Evolutionary conservation across 805 yeast species (phyloP), one percentile per base, ranked within the genome.

Genomic region (Candida succiphila): DNA sequence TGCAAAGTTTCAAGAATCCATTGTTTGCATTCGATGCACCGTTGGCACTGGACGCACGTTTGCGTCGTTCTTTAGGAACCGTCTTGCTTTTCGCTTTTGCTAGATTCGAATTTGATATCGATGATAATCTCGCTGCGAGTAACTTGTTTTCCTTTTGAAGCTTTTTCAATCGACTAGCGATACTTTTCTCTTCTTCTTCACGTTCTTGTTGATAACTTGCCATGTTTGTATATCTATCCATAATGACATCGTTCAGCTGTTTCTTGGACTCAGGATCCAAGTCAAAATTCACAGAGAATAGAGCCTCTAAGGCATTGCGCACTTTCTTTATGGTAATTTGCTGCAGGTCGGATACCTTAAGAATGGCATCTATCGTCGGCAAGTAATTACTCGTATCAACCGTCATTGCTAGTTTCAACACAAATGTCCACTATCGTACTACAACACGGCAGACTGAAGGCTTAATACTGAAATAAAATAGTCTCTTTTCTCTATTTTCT

Each of bases 351-450:
- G 88, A 73, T 6, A 74, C 87, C 32, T 77, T 61, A 25, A 84
- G 56, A 9, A 84, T 81, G 2, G 94, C 82, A 50, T 79, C 87
- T 25, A 80, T 76, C 40, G 78, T 74, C 3, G 85, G 80, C 6
- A 66, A 54, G 41, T 69, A 77, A 37, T 65, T 57, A 10, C 34
- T 31, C 13, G 12, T 9, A 29, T 4, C 15, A 7, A 28, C 4
- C 4, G 15, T 24, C 24, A 18, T 18, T 21, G 7, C 23, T 8
- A 10, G 10, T 21, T 21, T 21, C 23, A 8, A 21, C 23, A 8
- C n/a, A n/a, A n/a, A n/a, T n/a, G n/a, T n/a, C n/a, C n/a, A n/a
- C n/a, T n/a, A n/a, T n/a, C n/a, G n/a, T n/a, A n/a, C n/a, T n/a
- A n/a, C n/a, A n/a, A n/a, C n/a, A n/a, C n/a, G n/a, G n/a, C n/a